Conservation (phyloP, 148 eudicot genomes). For the Amaranthus cruentus region DNA sequence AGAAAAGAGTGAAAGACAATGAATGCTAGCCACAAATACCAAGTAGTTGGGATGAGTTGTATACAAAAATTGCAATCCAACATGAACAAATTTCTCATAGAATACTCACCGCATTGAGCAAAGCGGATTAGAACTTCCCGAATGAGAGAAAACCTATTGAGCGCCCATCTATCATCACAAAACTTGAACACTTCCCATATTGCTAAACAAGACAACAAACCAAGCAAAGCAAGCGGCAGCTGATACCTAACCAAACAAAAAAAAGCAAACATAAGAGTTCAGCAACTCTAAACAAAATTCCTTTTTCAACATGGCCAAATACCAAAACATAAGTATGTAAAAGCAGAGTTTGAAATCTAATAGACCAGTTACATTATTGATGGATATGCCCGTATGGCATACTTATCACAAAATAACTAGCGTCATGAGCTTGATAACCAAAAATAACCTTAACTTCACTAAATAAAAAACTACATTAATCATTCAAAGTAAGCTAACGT, state of each 20-base stretch:
- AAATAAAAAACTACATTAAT: too few species aligned
- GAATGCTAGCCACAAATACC: too few species aligned
- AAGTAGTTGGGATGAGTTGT: too few species aligned
- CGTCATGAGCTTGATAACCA: too few species aligned
- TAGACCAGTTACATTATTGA: background rate
- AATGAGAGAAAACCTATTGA: conserved; percentile 44
- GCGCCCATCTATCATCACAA: conserved; percentile 57
- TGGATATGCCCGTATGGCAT: too few species aligned
- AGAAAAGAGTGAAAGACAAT: too few species aligned
- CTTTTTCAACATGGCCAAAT: background rate
- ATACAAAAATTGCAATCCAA: background rate
- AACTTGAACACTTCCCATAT: conserved; percentile 67
- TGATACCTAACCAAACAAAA: conserved; percentile 48
- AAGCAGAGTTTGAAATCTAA: background rate
- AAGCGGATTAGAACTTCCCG: conserved; percentile 45
- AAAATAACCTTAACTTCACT: too few species aligned
- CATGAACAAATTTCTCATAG: background rate
- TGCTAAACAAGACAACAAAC: conserved; percentile 67
- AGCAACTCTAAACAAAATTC: background rate
- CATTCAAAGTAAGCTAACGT: too few species aligned
- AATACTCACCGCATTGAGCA: conserved; percentile 70
- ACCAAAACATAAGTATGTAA: background rate
- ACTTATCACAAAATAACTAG: too few species aligned
- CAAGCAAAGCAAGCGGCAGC: conserved; percentile 78
- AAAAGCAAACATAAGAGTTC: conserved; percentile 1